Base-by-base conservation (phyloP, 192 early-diverging fungal genomes). In the Podila minutissima region DNA sequence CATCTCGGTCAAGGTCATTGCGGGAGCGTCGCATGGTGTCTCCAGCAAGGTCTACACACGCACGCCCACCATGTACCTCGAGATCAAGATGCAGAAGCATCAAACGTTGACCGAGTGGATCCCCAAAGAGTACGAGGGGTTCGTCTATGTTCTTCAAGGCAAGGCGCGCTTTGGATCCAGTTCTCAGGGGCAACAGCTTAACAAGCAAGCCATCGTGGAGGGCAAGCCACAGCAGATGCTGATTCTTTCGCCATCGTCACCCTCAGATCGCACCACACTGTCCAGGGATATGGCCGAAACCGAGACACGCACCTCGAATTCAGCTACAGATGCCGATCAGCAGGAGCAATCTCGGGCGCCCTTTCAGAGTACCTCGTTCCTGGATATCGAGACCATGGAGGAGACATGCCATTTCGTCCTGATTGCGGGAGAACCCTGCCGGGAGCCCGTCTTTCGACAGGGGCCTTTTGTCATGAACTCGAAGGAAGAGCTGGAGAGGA, bases 21-120 rank as follows among this genome's bases (percentile, higher is more conserved):
- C 95, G 13, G 95, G 95, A 32, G 84, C 89, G 63, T 88, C 88
- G n/a, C 90, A 89, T 71, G 93, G 88, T 59, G 86, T 89, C 9
- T 74, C 86, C 33, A 90, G 90, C 3, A 83, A 81, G 22, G 92
- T 95, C 22, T 74, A 88, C 50, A 95, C 95, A 5, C 84, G 88
- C 33, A 93, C 90, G 5, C 95, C 94, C 11, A 92, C 94, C 60
- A 88, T 88, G 83, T 92, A 91, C 72, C 82, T 95, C 32, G 92
- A 96, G 69, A 74, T 95, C 37, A 85, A 86, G 60, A 84, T 95
- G 74, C 59, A 84, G 53, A 76, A 86, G 48, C 82, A 83, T 46
- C 88, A 88, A 29, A 89, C 82, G 51, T 62, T 91, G 72, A 73
- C 88, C 83, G 73, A 87, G 71, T 28, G 22, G 0, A 86, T 92